Conservation (phyloP, 306 rosid genomes). For the Amphicarpaea edgeworthii region DNA sequence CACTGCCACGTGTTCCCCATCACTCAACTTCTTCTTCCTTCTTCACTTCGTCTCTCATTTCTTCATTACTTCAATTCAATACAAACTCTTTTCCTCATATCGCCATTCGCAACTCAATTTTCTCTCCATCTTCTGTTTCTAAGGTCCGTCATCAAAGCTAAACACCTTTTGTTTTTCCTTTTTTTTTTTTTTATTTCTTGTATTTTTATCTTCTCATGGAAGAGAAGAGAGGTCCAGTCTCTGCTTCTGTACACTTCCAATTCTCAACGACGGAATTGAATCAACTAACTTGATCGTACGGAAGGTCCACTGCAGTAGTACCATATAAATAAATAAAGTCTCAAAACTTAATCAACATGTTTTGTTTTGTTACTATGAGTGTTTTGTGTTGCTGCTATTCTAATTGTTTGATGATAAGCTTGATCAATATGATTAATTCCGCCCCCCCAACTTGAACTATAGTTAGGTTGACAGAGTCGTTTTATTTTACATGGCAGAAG, state of each 20-base stretch:
- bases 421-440: background rate
- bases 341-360: background rate
- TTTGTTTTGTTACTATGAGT: background rate
- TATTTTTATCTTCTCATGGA: background rate
- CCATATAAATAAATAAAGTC: background rate
- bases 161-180: background rate
- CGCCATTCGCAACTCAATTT: background rate
- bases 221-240: background rate
- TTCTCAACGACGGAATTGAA: background rate
- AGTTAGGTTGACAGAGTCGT: background rate
- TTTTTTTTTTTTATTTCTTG: background rate
- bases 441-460: background rate
- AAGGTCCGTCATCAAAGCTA: conserved; percentile 4
- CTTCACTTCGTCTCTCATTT: background rate
- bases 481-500: conserved; percentile 43
- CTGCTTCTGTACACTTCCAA: background rate
- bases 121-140: background rate
- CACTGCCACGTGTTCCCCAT: conserved; percentile 61
- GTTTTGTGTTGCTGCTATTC: background rate
- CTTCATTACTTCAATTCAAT: background rate
- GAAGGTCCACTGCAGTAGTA: background rate
- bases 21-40: conserved; percentile 30
- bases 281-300: conserved; percentile 1
- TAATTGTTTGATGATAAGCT: conserved; percentile 25
- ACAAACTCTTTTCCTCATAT: too few species aligned